Conservation (phyloP, 2,329 filamentous ascomycete species). For the Sclerotinia subarctica region DNA sequence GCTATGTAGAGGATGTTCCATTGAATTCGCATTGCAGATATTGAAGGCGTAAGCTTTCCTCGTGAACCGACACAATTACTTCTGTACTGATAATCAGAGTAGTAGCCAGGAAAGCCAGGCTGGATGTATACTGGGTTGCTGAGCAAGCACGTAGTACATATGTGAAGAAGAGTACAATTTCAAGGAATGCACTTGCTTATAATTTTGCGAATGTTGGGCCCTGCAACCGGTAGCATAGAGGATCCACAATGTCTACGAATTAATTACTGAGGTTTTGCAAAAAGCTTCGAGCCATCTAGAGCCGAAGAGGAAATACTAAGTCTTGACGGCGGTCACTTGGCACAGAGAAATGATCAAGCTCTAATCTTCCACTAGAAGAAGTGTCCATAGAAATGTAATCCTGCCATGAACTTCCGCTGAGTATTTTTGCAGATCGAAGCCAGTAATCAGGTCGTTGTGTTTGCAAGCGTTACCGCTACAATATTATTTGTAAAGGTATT, state of each 20-base stretch:
- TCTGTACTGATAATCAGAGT: neutral
- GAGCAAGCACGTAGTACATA: neutral
- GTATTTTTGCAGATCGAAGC: neutral
- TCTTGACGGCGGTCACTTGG: neutral
- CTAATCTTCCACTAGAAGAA: neutral
- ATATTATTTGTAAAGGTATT: conserved; percentile 15
- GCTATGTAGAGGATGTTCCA: neutral
- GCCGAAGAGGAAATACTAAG: neutral
- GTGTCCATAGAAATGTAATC: neutral
- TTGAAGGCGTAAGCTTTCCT: neutral
- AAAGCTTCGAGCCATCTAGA: neutral
- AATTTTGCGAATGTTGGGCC: neutral
- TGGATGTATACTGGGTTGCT: neutral
- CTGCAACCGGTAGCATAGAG: neutral
- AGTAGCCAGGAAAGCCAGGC: neutral
- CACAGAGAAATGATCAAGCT: neutral
- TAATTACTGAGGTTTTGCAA: neutral
- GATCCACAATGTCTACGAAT: neutral
- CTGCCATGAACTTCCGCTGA: neutral
- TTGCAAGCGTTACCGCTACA: neutral
- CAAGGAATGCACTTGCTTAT: conserved; percentile 1
- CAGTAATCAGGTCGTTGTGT: neutral
- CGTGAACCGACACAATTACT: neutral
- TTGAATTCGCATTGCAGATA: neutral
- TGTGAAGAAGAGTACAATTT: neutral